Base-by-base conservation (phyloP, 352 stramenopile species). In the Elongisporangium anandrum region DNA sequence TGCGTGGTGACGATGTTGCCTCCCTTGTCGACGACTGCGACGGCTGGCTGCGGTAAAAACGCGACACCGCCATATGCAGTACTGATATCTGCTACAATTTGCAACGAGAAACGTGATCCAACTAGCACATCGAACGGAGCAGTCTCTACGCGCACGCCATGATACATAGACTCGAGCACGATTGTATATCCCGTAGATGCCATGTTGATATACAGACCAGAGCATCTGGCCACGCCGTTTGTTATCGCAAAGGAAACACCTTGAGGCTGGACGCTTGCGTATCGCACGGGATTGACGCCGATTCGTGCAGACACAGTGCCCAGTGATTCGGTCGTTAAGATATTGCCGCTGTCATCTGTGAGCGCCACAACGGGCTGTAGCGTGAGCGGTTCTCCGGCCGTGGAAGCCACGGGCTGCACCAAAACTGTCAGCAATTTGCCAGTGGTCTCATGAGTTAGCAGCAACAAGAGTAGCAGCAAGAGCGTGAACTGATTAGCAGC, bases 11-110 rank as follows among this genome's bases (percentile, higher is more conserved):
- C 82, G 16, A 81, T 52, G 59, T 95, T 94, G 2, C 83, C 86
- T 21, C 86, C 86, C 54, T 73, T 77, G 57, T 96, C 87, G 6
- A 96, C 85, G 17, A 96, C 77, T 20, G 68, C 81, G 2, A 79
- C 79, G n/a, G 69, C 66, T 8, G 88, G 87, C 56, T 96, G 87
- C 1, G 87, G 87, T 20, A 78, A 66, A 59, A 96, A 95, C 0
- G 79, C 63, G 10, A 72, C 87, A 2, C 88, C 88, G 56, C 87
- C 83, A 48, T 79, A 92, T 4, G 88, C 85, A 2, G 75, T 94
- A 75, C 81, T 91, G 51, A 92, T 77, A 62, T 94, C 79, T 19
- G 82, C 66, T 45, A 79, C 56, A 63, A 96, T 85, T 21, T 67
- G 64, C 22, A 96, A 70, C 19, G 68, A 69, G 59, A 86, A 88